Base-by-base conservation (phyloP, 2,329 filamentous ascomycete species). In the Trichoderma koningii region DNA sequence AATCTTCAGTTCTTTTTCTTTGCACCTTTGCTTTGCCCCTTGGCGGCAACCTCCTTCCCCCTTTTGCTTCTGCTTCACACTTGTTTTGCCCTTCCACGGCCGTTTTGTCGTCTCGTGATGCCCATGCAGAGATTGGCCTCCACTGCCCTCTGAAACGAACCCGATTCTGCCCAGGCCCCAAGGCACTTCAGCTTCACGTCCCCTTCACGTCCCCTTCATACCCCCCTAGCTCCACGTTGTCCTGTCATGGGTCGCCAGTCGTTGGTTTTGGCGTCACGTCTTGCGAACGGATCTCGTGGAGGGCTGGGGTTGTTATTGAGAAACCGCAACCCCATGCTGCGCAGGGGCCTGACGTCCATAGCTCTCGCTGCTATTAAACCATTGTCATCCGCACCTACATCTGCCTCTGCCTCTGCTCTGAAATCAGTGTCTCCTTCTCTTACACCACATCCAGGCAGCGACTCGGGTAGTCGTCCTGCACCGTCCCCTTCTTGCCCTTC, bases 401-500 rank as follows among this genome's bases (percentile, higher is more conserved):
- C 62, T n/a, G 21, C 63, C 45, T 59, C 63, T 53, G 38, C 66
- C 50, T 50, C 63, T 34, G 19, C 26, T 30, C 10, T 12, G 53
- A 63, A 28, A 23, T 15, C 60, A 48, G 26, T 28, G 38, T 26
- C 52, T 34, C 44, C 57, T 65, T 41, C 28, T 52, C 42, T 15
- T 61, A 30, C 34, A 30, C 30, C 30, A 28, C 23, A 41, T 45
- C 28, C 42, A 64, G 56, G 61, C 50, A 45, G 60, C 42, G 50
- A 63, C 21, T 26, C 56, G 19, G 28, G 26, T 19, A 60, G 48
- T 28, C 21, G 19, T 48, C 47, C 30, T 45, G 1, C 51, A 30
- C 51, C 66, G 61, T 69, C 73, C 66, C 71, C 65, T 68, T 59
- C 63, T 66, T 67, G 48, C 64, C 66, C 59, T 28, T 53, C 30